These are phyloP conservation scores for Daldinia grandis DNA, from an alignment of 495 filamentous ascomycete species.

Conservation along the genomic window DNA sequence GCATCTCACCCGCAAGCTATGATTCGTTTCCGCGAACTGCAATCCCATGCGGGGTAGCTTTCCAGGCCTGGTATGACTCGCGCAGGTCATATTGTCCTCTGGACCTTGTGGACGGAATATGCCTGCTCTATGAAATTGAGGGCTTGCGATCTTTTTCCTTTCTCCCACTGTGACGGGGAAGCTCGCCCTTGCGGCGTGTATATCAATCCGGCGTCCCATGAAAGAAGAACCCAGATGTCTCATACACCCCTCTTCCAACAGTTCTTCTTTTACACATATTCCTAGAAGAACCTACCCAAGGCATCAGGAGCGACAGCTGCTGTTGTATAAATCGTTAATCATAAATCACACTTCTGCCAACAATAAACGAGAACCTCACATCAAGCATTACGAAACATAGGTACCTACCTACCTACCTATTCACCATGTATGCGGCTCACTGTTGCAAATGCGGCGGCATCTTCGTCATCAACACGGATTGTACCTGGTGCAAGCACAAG, in stretches of 20 bases:
- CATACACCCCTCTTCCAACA: neutral
- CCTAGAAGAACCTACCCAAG: neutral
- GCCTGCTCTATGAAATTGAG: constrained; percentile 2
- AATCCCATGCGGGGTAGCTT: constrained; percentile 37
- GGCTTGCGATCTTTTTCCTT: constrained; percentile 23
- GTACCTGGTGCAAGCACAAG: constrained; percentile 54
- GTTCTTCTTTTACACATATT: constrained; percentile 2
- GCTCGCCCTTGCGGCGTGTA: constrained; percentile 34
- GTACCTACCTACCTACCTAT: too few relatives aligned
- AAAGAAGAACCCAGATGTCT: neutral
- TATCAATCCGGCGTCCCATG: constrained; percentile 29
- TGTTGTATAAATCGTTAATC: too few relatives aligned
- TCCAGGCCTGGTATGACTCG: constrained; percentile 32
- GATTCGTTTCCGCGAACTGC: constrained; percentile 34
- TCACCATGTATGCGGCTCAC: constrained; percentile 52
- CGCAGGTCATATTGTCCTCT: constrained; percentile 12
- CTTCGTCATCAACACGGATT: constrained; percentile 58
- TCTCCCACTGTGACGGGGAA: constrained; percentile 20
- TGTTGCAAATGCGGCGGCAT: constrained; percentile 59
- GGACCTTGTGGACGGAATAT: constrained; percentile 25
- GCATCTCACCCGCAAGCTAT: constrained; percentile 28
- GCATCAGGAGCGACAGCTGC: neutral
- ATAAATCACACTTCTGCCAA: neutral
- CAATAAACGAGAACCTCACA: constrained; percentile 15
- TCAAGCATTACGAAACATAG: constrained; percentile 13